Conservation (phyloP, 129 eudicot genomes). For the Saussurea involucrata region DNA sequence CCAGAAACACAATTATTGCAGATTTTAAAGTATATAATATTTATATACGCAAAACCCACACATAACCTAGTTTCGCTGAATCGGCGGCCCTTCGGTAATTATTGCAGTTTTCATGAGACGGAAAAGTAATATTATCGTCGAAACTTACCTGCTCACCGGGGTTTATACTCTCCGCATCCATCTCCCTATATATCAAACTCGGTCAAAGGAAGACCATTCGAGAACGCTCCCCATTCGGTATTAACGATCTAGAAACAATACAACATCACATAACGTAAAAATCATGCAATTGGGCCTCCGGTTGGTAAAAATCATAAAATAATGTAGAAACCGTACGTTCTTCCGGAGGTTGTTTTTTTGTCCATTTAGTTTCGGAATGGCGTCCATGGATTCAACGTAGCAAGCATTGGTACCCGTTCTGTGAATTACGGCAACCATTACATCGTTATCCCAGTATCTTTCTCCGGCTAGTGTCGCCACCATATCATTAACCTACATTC, state of each 20-base stretch:
- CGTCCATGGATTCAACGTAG: constrained; percentile 62
- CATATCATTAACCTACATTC: constrained; percentile 63
- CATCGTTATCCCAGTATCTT: constrained; percentile 79
- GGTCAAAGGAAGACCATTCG: too few relatives aligned
- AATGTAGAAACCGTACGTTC: constrained; percentile 50
- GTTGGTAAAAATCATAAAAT: neutral
- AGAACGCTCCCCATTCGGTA: constrained; percentile 45
- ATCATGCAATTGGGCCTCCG: neutral
- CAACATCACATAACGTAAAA: neutral
- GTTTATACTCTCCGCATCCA: too few relatives aligned
- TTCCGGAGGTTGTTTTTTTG: constrained; percentile 34
- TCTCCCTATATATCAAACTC: too few relatives aligned
- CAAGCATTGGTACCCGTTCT: constrained; percentile 95
- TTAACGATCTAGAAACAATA: neutral
- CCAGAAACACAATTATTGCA: neutral
- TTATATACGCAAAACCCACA: neutral
- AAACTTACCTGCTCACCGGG: neutral
- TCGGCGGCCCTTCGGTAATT: too few relatives aligned
- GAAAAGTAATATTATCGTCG: neutral
- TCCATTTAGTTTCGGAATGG: constrained; percentile 58
- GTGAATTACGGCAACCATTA: constrained; percentile 79
- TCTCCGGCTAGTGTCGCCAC: constrained; percentile 64
- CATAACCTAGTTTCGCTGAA: too few relatives aligned
- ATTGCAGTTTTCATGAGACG: neutral
- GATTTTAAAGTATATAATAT: neutral